Base-by-base conservation (phyloP, 352 stramenopile genomes). In the Saprolegnia diclina region DNA sequence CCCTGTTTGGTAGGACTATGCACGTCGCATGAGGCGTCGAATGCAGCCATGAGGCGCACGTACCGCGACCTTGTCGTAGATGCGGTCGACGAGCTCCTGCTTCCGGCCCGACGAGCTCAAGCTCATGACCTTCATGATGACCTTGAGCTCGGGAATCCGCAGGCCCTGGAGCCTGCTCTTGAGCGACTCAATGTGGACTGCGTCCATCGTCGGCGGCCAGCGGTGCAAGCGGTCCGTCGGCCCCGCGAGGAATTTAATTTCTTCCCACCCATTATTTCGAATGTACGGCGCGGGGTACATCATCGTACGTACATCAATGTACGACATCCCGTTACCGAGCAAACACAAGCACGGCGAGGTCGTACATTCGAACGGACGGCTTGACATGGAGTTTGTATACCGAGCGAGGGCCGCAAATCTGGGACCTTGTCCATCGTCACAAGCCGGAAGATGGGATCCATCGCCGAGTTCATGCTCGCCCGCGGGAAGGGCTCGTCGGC, bases 41-140 rank as follows among this genome's bases (percentile, higher is more conserved):
- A n/a, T 37, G n/a, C 3, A 3, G 10, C 11, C 11, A 14, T 26
- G 50, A 6, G 21, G 26, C 18, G 18, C 18, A 50, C 40, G 18
- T 29, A 91, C 83, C 81, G 90, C 80, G 7, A 91, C 54, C 42
- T 87, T 77, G 1, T 63, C 38, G 11, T 79, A 79, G 64, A 94
- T 89, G 73, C 85, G 83, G 46, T 91, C 82, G 35, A 92, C 81
- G 52, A 94, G 78, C 64, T 94, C 85, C 48, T 77, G 79, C 71
- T 94, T 94, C 70, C 80, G 82, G 18, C 85, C 85, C 5, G 80
- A 88, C 50, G 81, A 83, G 69, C 78, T 67, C 59, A 94, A 70
- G 55, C 87, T 90, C 48, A 94, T 74, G 62, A 83, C 77, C 62
- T 78, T 75, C 32, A 91, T 76, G 57, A 94, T 75, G 73, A 80